Percentiles rank a stretch among this genome's conserved stretches.
These are phyloP conservation scores for Sclerotinia sclerotiorum DNA, from an alignment of 2,329 filamentous ascomycete species.

Conservation along the genomic window DNA sequence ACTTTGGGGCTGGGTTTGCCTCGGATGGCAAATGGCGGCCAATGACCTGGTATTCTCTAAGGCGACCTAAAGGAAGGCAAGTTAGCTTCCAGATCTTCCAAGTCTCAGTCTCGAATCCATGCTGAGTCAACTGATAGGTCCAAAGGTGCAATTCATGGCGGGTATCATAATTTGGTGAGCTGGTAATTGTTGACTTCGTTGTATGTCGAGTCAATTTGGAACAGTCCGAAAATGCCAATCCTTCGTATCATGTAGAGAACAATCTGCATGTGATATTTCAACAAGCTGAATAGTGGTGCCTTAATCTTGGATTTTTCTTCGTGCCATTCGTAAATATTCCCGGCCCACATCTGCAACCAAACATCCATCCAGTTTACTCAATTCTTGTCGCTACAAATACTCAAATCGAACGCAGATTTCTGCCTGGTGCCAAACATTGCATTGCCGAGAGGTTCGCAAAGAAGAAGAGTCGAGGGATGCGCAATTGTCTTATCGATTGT, in stretches of 20 bases:
- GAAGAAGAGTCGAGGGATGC: background rate
- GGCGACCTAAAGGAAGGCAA: slow-evolving; percentile 71
- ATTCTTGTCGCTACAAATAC: background rate
- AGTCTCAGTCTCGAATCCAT: slow-evolving; percentile 1
- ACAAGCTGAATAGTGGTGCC: background rate
- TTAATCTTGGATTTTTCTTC: background rate
- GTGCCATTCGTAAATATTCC: slow-evolving; percentile 2
- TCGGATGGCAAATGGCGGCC: slow-evolving; percentile 98
- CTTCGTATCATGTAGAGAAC: background rate
- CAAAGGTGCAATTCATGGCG: background rate
- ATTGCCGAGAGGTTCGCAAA: background rate
- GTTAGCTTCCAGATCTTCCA: slow-evolving; percentile 29
- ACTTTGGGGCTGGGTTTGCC: slow-evolving; percentile 93
- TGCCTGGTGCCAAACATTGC: background rate
- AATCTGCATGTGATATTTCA: background rate
- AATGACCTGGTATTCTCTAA: slow-evolving; percentile 99
- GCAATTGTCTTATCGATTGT: slow-evolving; percentile 6
- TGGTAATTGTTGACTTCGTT: background rate
- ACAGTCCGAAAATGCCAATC: background rate
- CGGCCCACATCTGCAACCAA: background rate
- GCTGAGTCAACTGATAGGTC: background rate
- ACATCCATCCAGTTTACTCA: background rate
- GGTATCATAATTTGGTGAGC: background rate
- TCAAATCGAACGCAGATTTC: background rate
- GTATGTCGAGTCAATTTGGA: background rate